Evolutionary conservation across 2,329 filamentous ascomycete genomes (phyloP), one percentile per base, ranked within the genome.

Genomic region (Xylaria sp.): DNA sequence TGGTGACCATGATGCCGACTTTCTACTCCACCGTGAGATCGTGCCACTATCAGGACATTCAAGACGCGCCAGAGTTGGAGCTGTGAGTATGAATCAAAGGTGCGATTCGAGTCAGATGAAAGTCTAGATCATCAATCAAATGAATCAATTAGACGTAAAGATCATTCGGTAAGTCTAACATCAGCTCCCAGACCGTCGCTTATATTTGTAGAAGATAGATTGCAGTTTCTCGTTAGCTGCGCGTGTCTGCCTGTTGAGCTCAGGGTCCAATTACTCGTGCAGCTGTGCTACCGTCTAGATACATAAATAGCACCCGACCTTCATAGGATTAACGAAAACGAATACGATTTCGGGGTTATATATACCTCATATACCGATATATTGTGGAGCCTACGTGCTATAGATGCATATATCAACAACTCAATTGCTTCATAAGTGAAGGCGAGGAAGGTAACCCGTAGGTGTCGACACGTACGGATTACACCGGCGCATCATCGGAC

Each of bases 1-100:
- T 62, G 34, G 55, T 64, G 13, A 61, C 62, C 63, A 65, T 30
- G 5, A 30, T 61, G 46, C 56, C 49, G 60, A 56, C 7, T 30
- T 34, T 34, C n/a, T 18, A 18, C 5, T 8, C 18, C 11, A 18
- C 13, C 9, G 51, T 4, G 50, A 50, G 35, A 16, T 19, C 6
- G 16, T 30, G 23, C 23, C 16, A 30, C 18, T 19, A 30, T 2
- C 19, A 19, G 34, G 37, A 44, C 13, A 50, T 53, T 52, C 16
- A 19, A 23, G 42, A 10, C 18, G 19, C 9, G 34, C 18, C 35
- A n/a, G 39, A 53, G 13, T 8, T n/a, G n/a, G 49, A 18, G 49
- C 49, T 51, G 6, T 3, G 8, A n/a, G 4, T 35, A 52, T 52
- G 30, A 52, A 42, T 52, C 11, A 35, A 35, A 10, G 23, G 8